These are phyloP conservation scores for Kockiozyma suomiensis DNA, from an alignment of 805 yeast species.

Conservation along the genomic window DNA sequence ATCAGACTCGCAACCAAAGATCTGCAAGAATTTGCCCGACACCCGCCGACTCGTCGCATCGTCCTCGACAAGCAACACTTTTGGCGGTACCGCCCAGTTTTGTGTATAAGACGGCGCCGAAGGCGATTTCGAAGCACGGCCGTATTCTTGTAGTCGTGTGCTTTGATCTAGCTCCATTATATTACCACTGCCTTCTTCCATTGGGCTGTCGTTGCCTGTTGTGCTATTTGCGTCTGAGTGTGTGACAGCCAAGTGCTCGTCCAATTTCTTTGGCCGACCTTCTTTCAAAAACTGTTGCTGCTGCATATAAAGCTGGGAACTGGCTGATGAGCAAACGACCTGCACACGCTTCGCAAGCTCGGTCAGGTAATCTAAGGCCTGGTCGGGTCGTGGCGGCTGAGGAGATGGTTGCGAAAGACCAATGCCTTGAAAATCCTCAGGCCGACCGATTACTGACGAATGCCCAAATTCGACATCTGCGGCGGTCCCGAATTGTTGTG, in stretches of 20 bases:
- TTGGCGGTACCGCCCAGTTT: constrained; percentile 47
- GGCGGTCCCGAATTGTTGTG: constrained; percentile 7
- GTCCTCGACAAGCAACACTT: constrained; percentile 59
- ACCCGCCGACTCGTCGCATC: constrained; percentile 69
- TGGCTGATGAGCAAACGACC: constrained; percentile 28
- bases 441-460: constrained; percentile 15
- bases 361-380: constrained; percentile 25
- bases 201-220: constrained; percentile 18
- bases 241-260: constrained; percentile 9
- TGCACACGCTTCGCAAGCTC: constrained; percentile 32
- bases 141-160: constrained; percentile 9
- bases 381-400: constrained; percentile 16
- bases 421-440: constrained; percentile 25
- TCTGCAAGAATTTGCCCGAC: constrained; percentile 77
- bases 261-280: constrained; percentile 23
- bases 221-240: constrained; percentile 19
- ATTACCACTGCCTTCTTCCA: constrained; percentile 16
- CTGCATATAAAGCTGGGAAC: constrained; percentile 33
- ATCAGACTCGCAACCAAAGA: constrained; percentile 90
- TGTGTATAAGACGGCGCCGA: constrained; percentile 25
- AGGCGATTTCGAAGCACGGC: constrained; percentile 26
- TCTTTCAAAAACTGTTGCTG: constrained; percentile 31
- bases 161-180: constrained; percentile 21
- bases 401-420: constrained; percentile 9
- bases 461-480: constrained; percentile 26